Evolutionary conservation across 192 early-diverging fungal genomes (phyloP).

Genomic region (Glomus cerebriforme): DNA sequence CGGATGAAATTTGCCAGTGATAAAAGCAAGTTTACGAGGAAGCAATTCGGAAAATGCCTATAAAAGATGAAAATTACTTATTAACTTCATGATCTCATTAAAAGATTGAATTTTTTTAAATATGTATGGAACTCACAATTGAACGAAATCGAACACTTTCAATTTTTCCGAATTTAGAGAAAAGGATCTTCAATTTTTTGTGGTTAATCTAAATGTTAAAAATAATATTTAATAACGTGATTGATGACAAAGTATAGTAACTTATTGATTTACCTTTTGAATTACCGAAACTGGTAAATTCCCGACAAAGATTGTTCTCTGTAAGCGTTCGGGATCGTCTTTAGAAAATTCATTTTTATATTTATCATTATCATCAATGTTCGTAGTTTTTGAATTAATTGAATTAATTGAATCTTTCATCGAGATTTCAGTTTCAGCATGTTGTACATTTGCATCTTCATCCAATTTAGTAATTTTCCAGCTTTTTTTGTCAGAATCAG

Average conservation of each 20-base stretch:
- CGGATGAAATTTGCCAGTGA: slow-evolving; percentile 81
- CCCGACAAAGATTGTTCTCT: slow-evolving; percentile 92
- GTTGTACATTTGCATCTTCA: slow-evolving; percentile 34
- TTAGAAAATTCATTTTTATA: background rate
- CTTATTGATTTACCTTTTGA: slow-evolving; percentile 49
- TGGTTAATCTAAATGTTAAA: slow-evolving; percentile 49
- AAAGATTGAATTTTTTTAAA: background rate
- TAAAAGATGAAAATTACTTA: background rate
- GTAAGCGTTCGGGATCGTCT: slow-evolving; percentile 41
- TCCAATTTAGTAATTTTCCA: slow-evolving; percentile 35
- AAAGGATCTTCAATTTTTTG: slow-evolving; percentile 69
- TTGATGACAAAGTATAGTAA: background rate
- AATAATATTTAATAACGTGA: background rate
- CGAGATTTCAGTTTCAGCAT: slow-evolving; percentile 15
- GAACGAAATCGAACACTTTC: slow-evolving; percentile 91
- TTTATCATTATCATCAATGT: background rate
- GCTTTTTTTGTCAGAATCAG: slow-evolving; percentile 17
- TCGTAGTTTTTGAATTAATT: background rate
- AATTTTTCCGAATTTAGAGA: slow-evolving; percentile 69
- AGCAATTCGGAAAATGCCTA: slow-evolving; percentile 61
- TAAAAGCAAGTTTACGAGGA: slow-evolving; percentile 82
- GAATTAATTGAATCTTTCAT: background rate
- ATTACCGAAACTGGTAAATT: slow-evolving; percentile 76
- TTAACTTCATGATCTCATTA: too few species aligned
- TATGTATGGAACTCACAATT: slow-evolving; percentile 56